A percentile compares a stretch with the other conserved stretches of the same genome.
phyloP scores from a whole-genome alignment of 2,329 filamentous ascomycete species.

The Trichoderma sp. region DNA sequence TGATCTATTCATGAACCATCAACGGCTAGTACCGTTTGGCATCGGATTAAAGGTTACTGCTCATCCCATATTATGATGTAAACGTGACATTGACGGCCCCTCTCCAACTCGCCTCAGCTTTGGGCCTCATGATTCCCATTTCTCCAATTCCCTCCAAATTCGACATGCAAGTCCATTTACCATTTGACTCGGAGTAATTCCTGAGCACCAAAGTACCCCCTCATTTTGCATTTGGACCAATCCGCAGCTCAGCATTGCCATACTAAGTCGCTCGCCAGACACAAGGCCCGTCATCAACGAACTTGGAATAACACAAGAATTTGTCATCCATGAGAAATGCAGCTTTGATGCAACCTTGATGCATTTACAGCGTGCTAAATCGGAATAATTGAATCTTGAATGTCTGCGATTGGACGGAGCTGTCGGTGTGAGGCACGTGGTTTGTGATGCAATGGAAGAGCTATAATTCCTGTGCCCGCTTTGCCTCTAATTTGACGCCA shows the following conservation, averaged over 20 bases:
- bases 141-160: not conserved
- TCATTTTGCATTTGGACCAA: not conserved
- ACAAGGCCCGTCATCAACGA: not conserved
- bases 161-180: not conserved
- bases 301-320: not conserved
- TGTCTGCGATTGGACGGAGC: not conserved
- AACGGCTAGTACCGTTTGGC: conserved; percentile 3
- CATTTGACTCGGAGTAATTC: not conserved
- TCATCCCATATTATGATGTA: conserved; percentile 4
- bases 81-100: conserved; percentile 1
- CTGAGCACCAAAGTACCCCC: not conserved
- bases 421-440: not conserved
- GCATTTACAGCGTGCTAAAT: not conserved
- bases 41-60: not conserved
- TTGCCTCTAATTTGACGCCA: not conserved
- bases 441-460: not conserved
- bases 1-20: not conserved
- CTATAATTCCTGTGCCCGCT: not conserved
- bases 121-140: not conserved
- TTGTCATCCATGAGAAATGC: conserved; percentile 10
- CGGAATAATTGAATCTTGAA: not conserved
- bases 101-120: not conserved
- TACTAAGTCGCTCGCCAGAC: not conserved
- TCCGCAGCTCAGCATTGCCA: not conserved
- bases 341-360: not conserved